These are phyloP conservation scores for Talaromyces sp. DNA, from an alignment of 2,329 filamentous ascomycete species.

Conservation along the genomic window DNA sequence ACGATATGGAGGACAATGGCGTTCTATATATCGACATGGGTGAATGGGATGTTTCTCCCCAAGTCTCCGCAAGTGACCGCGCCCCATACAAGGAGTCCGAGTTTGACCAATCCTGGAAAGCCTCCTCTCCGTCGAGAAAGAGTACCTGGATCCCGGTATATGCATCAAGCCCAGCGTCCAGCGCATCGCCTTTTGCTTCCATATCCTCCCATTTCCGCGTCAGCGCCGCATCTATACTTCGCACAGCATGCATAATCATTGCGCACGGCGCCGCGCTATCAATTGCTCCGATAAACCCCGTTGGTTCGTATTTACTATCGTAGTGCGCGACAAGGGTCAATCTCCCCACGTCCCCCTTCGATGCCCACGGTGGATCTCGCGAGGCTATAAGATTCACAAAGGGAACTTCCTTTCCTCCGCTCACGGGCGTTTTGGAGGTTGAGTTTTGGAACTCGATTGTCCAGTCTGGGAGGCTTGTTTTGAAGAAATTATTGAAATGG, in stretches of 20 bases:
- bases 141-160: constrained; percentile 83
- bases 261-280: constrained; percentile 94
- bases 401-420: constrained; percentile 66
- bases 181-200: constrained; percentile 54
- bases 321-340: constrained; percentile 92
- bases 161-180: constrained; percentile 56
- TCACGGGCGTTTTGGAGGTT: constrained; percentile 76
- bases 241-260: constrained; percentile 82
- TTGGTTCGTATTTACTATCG: constrained; percentile 74
- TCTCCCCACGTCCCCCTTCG: constrained; percentile 69
- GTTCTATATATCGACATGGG: constrained; percentile 71
- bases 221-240: constrained; percentile 74
- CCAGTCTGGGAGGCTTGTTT: constrained; percentile 71
- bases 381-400: constrained; percentile 85
- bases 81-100: constrained; percentile 86
- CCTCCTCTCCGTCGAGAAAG: constrained; percentile 90
- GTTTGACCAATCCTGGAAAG: constrained; percentile 75
- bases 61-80: constrained; percentile 73
- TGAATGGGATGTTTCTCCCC: constrained; percentile 69
- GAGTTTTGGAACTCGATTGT: constrained; percentile 80
- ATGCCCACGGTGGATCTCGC: constrained; percentile 80
- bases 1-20: constrained; percentile 71
- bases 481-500: constrained; percentile 84
- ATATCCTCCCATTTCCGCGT: constrained; percentile 78
- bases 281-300: constrained; percentile 87